Percentiles rank a stretch among this genome's conserved stretches.
These are phyloP conservation scores for Lactifluus rugatus DNA, from an alignment of 768 basidiomycete genomes.

Conservation along the genomic window DNA sequence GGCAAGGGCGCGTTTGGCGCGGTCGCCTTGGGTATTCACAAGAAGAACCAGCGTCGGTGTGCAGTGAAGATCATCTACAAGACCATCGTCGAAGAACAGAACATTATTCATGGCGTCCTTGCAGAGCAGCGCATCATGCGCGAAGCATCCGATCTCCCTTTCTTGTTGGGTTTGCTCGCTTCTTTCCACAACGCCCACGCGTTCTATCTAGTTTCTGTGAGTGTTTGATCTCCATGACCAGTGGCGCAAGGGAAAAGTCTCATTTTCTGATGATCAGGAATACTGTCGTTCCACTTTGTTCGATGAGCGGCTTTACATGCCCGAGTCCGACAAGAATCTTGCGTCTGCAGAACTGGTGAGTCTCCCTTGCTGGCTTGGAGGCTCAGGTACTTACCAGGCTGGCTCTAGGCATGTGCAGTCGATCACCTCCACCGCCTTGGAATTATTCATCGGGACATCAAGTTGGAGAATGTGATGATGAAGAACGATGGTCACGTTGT, in stretches of 20 bases:
- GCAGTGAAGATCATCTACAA: conserved; percentile 23
- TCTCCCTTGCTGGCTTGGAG: background rate
- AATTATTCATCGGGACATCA: conserved; percentile 93
- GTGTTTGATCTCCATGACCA: background rate
- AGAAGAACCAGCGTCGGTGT: conserved; percentile 7
- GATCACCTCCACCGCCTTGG: conserved; percentile 85
- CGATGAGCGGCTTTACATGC: conserved; percentile 3
- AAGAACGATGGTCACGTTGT: conserved; percentile 86
- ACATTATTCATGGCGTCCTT: background rate
- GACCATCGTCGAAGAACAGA: background rate
- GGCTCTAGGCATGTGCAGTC: conserved; percentile 41
- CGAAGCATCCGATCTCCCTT: conserved; percentile 13
- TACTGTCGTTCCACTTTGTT: conserved; percentile 19
- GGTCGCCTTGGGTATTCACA: conserved; percentile 21
- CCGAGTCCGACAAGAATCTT: conserved; percentile 20
- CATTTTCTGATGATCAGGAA: conserved; percentile 13
- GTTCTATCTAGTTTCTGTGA: conserved; percentile 23
- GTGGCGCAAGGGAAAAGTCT: background rate
- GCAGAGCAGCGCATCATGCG: conserved; percentile 6
- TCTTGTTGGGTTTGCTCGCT: conserved; percentile 21
- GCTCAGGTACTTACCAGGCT: background rate
- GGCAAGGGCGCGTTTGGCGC: conserved; percentile 13
- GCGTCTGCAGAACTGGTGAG: conserved; percentile 30
- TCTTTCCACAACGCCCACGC: conserved; percentile 21
- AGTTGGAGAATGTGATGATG: conserved; percentile 87